Percentiles rank a stretch among this genome's conserved stretches.
Evolutionary conservation across 2,329 filamentous ascomycete species (phyloP).

Genomic region (Calonectria multiphialidica): DNA sequence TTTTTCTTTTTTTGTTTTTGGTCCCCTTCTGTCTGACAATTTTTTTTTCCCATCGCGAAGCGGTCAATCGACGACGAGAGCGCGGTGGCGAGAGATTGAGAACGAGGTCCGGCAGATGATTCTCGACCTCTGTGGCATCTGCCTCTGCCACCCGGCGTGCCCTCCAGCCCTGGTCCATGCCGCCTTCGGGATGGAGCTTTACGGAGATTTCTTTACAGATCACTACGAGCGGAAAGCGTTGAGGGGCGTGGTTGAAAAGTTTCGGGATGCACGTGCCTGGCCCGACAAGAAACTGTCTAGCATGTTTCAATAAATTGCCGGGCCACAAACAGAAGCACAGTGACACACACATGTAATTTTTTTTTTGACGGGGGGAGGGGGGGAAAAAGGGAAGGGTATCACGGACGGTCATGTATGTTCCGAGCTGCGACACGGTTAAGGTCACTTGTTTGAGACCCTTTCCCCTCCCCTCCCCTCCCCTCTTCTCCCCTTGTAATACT

Average conservation of each 20-base stretch:
- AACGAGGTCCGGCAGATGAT: constrained; percentile 53
- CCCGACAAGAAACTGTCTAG: constrained; percentile 51
- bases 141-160: constrained; percentile 52
- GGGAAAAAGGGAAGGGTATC: not conserved
- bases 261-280: constrained; percentile 56
- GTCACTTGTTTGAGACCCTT: constrained; percentile 3
- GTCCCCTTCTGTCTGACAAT: constrained; percentile 17
- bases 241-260: constrained; percentile 57
- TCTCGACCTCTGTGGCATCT: constrained; percentile 55
- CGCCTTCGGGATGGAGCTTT: constrained; percentile 55
- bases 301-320: constrained; percentile 47
- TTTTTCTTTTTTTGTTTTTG: not conserved
- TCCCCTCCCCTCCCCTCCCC: not conserved
- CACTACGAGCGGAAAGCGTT: constrained; percentile 52
- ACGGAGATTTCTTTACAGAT: constrained; percentile 57
- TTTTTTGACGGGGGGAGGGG: not conserved
- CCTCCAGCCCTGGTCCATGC: constrained; percentile 54
- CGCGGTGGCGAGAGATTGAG: constrained; percentile 51
- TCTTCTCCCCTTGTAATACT: not conserved
- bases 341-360: not conserved
- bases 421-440: constrained; percentile 3
- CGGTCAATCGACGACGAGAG: constrained; percentile 40
- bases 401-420: not conserved
- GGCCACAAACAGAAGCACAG: not conserved
- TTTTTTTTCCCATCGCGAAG: constrained; percentile 24